These are phyloP conservation scores for Penicillium roqueforti DNA, from an alignment of 495 filamentous ascomycete genomes.

Conservation along the genomic window DNA sequence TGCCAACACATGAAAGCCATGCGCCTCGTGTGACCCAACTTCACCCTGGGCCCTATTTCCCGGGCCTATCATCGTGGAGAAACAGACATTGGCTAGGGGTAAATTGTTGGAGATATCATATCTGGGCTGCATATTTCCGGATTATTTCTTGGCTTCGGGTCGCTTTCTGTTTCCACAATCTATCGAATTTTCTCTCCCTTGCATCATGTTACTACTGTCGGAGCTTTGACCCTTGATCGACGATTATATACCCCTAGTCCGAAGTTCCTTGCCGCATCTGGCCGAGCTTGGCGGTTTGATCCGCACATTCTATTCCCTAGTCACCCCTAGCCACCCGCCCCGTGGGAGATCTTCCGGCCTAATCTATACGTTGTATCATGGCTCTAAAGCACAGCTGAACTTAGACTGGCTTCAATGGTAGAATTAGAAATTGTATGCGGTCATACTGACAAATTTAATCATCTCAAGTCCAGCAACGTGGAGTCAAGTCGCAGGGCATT, in stretches of 20 bases:
- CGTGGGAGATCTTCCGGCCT: slow-evolving; percentile 1
- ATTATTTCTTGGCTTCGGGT: not conserved
- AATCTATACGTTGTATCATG: not conserved
- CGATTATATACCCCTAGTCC: not conserved
- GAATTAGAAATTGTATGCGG: not conserved
- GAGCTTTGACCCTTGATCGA: slow-evolving; percentile 6
- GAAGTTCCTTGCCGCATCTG: slow-evolving; percentile 1
- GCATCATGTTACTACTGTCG: too few relatives aligned
- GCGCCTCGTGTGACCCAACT: not conserved
- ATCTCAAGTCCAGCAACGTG: not conserved
- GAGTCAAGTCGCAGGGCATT: not conserved
- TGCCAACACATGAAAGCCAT: slow-evolving; percentile 6
- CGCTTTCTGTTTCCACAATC: too few relatives aligned
- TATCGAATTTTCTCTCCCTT: not conserved
- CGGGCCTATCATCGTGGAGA: not conserved
- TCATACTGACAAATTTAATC: not conserved
- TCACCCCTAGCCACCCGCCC: not conserved
- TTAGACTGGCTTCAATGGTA: not conserved
- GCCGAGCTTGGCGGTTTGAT: slow-evolving; percentile 2
- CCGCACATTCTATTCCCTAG: not conserved
- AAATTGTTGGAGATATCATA: not conserved
- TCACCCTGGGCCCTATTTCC: not conserved
- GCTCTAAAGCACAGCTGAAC: not conserved
- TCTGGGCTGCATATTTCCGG: not conserved
- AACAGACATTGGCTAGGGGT: not conserved